Percentiles rank a stretch among this genome's conserved stretches.
Evolutionary conservation across 177 flowering plant genomes (phyloP).

Genomic region (Telopea speciosissima): DNA sequence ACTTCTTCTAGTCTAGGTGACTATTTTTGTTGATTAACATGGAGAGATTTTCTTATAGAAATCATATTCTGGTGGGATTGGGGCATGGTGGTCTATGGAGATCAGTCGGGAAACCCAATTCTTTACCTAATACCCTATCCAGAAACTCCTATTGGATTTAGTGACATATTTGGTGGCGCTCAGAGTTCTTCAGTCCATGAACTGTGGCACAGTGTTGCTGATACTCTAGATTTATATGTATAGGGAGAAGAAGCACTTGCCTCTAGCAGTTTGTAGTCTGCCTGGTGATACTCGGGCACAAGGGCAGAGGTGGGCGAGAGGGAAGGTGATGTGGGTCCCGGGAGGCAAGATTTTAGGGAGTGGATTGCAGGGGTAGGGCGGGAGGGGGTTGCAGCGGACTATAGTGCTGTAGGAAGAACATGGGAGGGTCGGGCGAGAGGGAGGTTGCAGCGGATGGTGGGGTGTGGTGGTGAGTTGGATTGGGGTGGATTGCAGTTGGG

Average conservation of each 20-base stretch:
- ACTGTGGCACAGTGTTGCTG: slow-evolving; percentile 27
- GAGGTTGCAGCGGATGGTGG: too few relatives aligned
- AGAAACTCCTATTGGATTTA: slow-evolving; percentile 58
- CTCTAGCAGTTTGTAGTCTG: slow-evolving; percentile 26
- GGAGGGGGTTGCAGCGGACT: too few relatives aligned
- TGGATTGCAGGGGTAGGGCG: too few relatives aligned
- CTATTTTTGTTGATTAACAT: slow-evolving; percentile 13
- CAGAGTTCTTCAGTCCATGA: slow-evolving; percentile 56
- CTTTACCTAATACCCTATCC: slow-evolving; percentile 12
- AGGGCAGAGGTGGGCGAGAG: too few relatives aligned
- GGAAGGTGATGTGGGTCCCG: too few relatives aligned
- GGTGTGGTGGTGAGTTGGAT: too few relatives aligned
- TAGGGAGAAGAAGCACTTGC: slow-evolving; percentile 3
- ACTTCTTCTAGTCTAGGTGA: not conserved
- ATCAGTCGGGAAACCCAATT: slow-evolving; percentile 15
- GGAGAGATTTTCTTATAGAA: slow-evolving; percentile 43
- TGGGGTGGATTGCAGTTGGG: too few relatives aligned
- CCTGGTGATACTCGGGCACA: too few relatives aligned
- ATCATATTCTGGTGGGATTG: slow-evolving; percentile 35
- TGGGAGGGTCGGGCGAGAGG: too few relatives aligned
- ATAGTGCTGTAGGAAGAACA: too few relatives aligned
- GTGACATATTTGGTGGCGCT: slow-evolving; percentile 90
- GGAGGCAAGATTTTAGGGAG: too few relatives aligned
- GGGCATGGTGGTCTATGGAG: slow-evolving; percentile 21
- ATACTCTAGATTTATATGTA: slow-evolving; percentile 9